Conservation (phyloP, 371 early-diverging fungal species). For the Actinomucor elegans region DNA sequence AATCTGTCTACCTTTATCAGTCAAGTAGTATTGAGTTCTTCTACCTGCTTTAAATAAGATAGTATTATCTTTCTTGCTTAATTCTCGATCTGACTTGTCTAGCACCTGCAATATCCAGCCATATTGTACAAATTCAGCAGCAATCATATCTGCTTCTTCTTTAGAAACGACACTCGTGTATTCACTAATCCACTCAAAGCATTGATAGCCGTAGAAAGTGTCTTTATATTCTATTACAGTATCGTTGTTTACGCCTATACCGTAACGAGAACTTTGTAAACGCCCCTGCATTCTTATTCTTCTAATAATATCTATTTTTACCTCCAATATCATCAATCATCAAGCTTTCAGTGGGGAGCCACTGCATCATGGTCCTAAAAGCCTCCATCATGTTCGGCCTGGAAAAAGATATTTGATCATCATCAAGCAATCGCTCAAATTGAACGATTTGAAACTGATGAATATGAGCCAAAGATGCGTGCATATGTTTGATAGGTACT, state of each 20-base stretch:
- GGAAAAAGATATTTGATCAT: conserved; percentile 42
- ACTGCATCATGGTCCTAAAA: conserved; percentile 59
- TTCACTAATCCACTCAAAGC: conserved; percentile 63
- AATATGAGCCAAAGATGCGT: conserved; percentile 17
- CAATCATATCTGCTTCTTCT: conserved; percentile 58
- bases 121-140: conserved; percentile 53
- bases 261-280: too few species aligned
- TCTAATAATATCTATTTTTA: background rate
- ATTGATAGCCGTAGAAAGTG: conserved; percentile 42
- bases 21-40: conserved; percentile 58
- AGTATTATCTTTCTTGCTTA: conserved; percentile 15
- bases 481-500: conserved; percentile 37
- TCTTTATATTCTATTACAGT: conserved; percentile 21
- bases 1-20: conserved; percentile 46
- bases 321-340: conserved; percentile 48
- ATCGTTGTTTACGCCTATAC: conserved; percentile 23
- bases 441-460: conserved; percentile 26
- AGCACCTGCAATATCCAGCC: conserved; percentile 58
- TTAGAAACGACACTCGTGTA: conserved; percentile 59
- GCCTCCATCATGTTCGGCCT: conserved; percentile 50
- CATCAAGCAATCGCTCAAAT: conserved; percentile 38
- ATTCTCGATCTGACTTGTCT: conserved; percentile 40
- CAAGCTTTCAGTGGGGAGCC: conserved; percentile 35
- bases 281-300: background rate
- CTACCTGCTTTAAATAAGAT: conserved; percentile 42